Evolutionary conservation across 306 rosid species (phyloP).

Genomic region (Betula pendula): DNA sequence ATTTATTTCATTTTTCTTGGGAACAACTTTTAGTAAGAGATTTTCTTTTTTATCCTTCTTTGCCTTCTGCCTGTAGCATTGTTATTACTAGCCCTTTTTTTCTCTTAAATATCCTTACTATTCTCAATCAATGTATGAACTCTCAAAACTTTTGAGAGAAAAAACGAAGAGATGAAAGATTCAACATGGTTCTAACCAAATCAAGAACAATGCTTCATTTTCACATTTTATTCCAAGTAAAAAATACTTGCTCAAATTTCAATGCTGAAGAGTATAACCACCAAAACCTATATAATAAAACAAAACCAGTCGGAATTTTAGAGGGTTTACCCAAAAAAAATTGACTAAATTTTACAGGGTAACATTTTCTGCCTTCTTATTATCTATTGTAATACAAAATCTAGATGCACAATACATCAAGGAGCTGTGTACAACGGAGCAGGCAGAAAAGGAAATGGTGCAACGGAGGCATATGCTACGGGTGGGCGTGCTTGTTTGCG

Average conservation of each 20-base stretch:
- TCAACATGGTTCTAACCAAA: background rate
- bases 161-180: background rate
- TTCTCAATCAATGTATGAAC: background rate
- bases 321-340: background rate
- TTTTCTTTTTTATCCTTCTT: too few species aligned
- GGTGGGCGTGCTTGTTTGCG: slow-evolving; percentile 52
- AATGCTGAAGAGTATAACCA: background rate
- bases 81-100: background rate
- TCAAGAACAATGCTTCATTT: background rate
- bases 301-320: background rate
- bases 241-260: background rate
- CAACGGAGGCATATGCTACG: slow-evolving; percentile 78
- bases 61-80: background rate
- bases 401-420: slow-evolving; percentile 27
- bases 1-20: too few species aligned
- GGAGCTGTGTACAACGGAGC: slow-evolving; percentile 57
- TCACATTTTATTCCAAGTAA: background rate
- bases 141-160: background rate
- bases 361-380: background rate
- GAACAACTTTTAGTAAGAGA: too few species aligned
- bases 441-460: slow-evolving; percentile 92
- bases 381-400: slow-evolving; percentile 11
- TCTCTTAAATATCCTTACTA: background rate
- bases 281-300: background rate
- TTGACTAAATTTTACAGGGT: background rate